phyloP scores from a whole-genome alignment of 1,284 basidiomycete species.

The Meripilus lineatus region DNA sequence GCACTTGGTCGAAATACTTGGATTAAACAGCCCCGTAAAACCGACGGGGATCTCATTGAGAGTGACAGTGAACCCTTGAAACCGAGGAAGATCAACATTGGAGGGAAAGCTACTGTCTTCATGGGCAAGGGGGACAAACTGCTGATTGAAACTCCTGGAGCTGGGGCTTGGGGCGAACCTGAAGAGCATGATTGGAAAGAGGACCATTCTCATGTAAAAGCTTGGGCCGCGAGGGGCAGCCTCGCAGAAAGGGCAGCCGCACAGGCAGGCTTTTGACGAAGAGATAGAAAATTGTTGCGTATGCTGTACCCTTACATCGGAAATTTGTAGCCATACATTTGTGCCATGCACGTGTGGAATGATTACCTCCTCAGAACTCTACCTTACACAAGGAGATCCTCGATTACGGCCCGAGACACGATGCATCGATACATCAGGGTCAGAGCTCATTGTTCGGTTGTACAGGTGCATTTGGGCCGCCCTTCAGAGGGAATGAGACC shows the following conservation, averaged over 20 bases:
- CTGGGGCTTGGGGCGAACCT: slow-evolving; percentile 81
- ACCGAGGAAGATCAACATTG: slow-evolving; percentile 78
- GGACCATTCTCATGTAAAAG: slow-evolving; percentile 32
- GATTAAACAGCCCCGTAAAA: slow-evolving; percentile 72
- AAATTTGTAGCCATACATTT: not conserved
- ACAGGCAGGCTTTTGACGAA: slow-evolving; percentile 67
- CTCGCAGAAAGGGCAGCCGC: slow-evolving; percentile 66
- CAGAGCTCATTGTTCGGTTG: too few species aligned
- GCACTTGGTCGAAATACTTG: slow-evolving; percentile 83
- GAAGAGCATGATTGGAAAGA: slow-evolving; percentile 24
- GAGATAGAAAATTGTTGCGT: slow-evolving; percentile 5
- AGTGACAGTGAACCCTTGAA: slow-evolving; percentile 13
- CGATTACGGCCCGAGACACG: too few species aligned
- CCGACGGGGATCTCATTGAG: slow-evolving; percentile 58
- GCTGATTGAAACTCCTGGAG: slow-evolving; percentile 87
- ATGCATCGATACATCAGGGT: too few species aligned
- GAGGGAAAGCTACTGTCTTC: slow-evolving; percentile 85
- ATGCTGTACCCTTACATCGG: not conserved
- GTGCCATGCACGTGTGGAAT: too few species aligned
- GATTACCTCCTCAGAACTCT: too few species aligned
- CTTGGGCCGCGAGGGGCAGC: slow-evolving; percentile 73
- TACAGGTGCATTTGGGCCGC: too few species aligned
- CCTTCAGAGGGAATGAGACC: too few species aligned
- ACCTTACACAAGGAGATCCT: too few species aligned
- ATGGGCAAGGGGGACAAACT: slow-evolving; percentile 85